Base-by-base conservation (phyloP, 345 rosid species). In the Pugionium cornutum region DNA sequence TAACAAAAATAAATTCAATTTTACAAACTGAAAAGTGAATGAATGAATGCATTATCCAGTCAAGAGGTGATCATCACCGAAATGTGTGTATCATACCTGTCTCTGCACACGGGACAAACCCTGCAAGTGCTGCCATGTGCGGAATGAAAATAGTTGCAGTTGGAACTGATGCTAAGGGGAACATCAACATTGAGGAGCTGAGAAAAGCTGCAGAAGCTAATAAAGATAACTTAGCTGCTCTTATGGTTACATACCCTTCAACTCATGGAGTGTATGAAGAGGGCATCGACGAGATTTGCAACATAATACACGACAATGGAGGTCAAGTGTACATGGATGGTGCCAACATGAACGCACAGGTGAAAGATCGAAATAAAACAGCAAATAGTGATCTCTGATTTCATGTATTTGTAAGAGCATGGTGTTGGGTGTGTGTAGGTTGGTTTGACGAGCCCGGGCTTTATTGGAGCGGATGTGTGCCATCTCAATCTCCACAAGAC, bases 321-420 rank as follows among this genome's bases (percentile, higher is more conserved):
- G 99, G 96, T 63, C 97, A 95, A 76, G 96, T 91, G 57, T 95
- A 95, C 83, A 95, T 95, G 99, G 99, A 95, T 67, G 99, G 99
- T 11, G 97, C 97, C 45, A 95, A 95, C 89, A 91, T 95, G 99
- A 94, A 94, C 72, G 97, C 96, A n/a, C 94, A 94, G 97, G 97
- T 91, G 65, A 72, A 27, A 27, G 39, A 84, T 86, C 79, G 86
- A 83, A 82, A 86, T 66, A 87, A 89, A 1, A 91, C 88, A 62
- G 86, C 82, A 56, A 91, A 96, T 65, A 91, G 97, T 49, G 84
- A 92, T 72, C 86, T 88, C 50, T 83, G 92, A 44, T 74, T 86
- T 95, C 91, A 91, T 48, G 87, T 91, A 66, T 83, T 84, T 92
- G 89, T 46, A 92, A 89, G 75, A 89, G 87, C 82, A 81, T 82